Evolutionary conservation across 2,329 filamentous ascomycete genomes (phyloP).

Genomic region (Colletotrichum coccodes): DNA sequence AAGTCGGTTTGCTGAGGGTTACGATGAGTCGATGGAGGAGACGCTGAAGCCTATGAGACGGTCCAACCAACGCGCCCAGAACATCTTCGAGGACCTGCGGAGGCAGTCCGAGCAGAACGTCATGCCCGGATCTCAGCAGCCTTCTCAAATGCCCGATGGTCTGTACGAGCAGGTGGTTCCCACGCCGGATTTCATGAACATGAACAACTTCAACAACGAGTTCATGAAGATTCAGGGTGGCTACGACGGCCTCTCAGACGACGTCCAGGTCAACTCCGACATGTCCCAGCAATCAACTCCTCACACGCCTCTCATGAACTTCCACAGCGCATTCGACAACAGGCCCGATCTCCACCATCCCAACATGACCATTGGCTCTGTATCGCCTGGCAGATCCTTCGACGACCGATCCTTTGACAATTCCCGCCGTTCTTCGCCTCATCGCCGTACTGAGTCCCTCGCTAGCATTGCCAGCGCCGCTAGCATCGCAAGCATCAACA

Average conservation of each 20-base stretch:
- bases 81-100: constrained; percentile 68
- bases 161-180: constrained; percentile 65
- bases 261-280: constrained; percentile 54
- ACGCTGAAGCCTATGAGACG: constrained; percentile 68
- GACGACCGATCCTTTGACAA: constrained; percentile 35
- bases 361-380: constrained; percentile 32
- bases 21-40: constrained; percentile 74
- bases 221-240: constrained; percentile 50
- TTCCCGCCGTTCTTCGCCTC: constrained; percentile 47
- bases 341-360: constrained; percentile 52
- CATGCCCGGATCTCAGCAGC: constrained; percentile 40
- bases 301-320: constrained; percentile 58
- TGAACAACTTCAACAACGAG: constrained; percentile 58
- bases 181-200: constrained; percentile 66
- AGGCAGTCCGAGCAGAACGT: constrained; percentile 62
- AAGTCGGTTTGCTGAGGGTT: constrained; percentile 67
- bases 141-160: constrained; percentile 37
- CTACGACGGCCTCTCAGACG: constrained; percentile 46
- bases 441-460: constrained; percentile 69
- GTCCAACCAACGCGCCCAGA: constrained; percentile 55
- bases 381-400: constrained; percentile 36
- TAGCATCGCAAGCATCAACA: constrained; percentile 70
- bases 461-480: constrained; percentile 68
- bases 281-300: constrained; percentile 64
- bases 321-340: constrained; percentile 56